Percentiles rank a stretch among this genome's conserved stretches.
Evolutionary conservation across 495 filamentous ascomycete species (phyloP).

Genomic region (Lophium mytilinum): DNA sequence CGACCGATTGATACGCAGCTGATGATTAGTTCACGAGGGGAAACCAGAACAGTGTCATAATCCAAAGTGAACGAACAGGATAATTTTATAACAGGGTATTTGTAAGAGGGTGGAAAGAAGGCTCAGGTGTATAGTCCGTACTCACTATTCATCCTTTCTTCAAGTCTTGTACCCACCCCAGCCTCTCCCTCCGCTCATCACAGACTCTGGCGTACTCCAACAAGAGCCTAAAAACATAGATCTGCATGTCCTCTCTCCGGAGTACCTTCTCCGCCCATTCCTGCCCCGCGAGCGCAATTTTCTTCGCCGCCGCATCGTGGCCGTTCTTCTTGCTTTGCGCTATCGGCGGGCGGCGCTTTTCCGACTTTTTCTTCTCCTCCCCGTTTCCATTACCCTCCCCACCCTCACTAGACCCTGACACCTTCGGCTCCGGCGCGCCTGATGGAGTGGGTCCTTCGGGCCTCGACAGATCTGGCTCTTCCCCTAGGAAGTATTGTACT

Average conservation of each 20-base stretch:
- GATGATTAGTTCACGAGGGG: too few relatives aligned
- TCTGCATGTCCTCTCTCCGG: constrained; percentile 25
- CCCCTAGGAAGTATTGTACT: constrained; percentile 70
- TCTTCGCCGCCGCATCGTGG: constrained; percentile 12
- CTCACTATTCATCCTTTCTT: background rate
- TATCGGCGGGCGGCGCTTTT: background rate
- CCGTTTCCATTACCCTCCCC: background rate
- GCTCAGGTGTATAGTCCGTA: too few relatives aligned
- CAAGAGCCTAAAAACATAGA: constrained; percentile 24
- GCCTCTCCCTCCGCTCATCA: constrained; percentile 13
- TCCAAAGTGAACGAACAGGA: too few relatives aligned
- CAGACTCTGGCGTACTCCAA: constrained; percentile 25
- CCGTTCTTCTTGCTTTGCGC: background rate
- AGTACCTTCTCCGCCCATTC: constrained; percentile 24
- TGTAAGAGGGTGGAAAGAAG: too few relatives aligned
- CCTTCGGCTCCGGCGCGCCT: background rate
- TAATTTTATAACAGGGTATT: too few relatives aligned
- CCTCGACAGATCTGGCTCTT: background rate
- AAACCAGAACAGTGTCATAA: too few relatives aligned
- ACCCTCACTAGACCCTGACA: background rate
- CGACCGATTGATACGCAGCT: too few relatives aligned
- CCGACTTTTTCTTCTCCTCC: background rate
- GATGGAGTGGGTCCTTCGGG: too few relatives aligned
- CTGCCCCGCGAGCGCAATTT: constrained; percentile 13
- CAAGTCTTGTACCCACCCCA: constrained; percentile 22